phyloP scores from a whole-genome alignment of 495 filamentous ascomycete genomes.

The Neurospora sp. region DNA sequence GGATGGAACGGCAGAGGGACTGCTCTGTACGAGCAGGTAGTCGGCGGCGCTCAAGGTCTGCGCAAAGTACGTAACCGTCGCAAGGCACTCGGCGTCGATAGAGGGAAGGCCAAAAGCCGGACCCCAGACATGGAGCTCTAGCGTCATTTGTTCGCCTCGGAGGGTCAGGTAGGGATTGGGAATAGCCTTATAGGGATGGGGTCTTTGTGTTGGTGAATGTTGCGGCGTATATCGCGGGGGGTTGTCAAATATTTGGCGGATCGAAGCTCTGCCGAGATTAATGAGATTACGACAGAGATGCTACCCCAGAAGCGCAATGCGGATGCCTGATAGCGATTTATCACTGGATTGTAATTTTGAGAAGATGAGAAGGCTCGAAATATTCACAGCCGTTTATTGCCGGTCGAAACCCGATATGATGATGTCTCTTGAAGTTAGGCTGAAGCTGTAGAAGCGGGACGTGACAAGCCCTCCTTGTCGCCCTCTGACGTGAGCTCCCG shows the following conservation, averaged over 20 bases:
- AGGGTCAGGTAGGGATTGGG: not conserved
- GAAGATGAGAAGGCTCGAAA: not conserved
- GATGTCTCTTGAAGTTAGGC: not conserved
- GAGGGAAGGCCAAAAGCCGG: slow-evolving; percentile 81
- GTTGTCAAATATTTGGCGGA: not conserved
- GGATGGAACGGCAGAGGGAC: slow-evolving; percentile 62
- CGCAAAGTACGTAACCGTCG: slow-evolving; percentile 61
- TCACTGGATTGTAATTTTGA: not conserved
- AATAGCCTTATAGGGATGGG: not conserved
- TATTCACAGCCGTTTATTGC: not conserved
- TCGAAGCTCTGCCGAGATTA: not conserved
- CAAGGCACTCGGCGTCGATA: slow-evolving; percentile 80
- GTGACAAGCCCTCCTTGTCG: not conserved
- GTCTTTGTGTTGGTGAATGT: not conserved
- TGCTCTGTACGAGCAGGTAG: slow-evolving; percentile 70
- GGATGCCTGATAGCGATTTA: not conserved
- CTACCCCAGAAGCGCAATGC: not conserved
- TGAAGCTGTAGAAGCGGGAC: not conserved
- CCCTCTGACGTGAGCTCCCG: not conserved
- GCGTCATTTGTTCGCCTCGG: slow-evolving; percentile 18
- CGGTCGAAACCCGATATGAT: not conserved
- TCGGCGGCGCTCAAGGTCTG: slow-evolving; percentile 44
- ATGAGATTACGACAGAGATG: not conserved
- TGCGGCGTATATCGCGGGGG: not conserved
- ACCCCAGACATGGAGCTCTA: slow-evolving; percentile 88